Evolutionary conservation across 495 filamentous ascomycete genomes (phyloP).

Genomic region (Acidiella bohemica): DNA sequence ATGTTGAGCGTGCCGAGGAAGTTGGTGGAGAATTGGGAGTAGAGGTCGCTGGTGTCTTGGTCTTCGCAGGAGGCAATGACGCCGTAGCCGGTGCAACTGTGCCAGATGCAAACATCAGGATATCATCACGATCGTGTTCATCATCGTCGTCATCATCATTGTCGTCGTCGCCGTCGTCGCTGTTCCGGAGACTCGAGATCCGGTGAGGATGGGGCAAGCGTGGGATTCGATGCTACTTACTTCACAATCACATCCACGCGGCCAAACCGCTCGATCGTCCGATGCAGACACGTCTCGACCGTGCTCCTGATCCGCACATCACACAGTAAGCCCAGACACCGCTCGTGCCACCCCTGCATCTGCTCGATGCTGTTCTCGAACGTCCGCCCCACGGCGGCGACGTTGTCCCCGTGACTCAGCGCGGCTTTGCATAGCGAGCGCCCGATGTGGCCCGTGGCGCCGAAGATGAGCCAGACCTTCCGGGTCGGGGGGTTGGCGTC

Average conservation of each 20-base stretch:
- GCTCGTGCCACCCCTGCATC: conserved; percentile 53
- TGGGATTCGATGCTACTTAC: too few relatives aligned
- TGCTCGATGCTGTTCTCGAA: conserved; percentile 61
- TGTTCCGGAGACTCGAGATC: conserved; percentile 1
- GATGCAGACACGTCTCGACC: conserved; percentile 55
- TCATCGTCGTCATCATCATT: too few relatives aligned
- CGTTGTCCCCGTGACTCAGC: conserved; percentile 71
- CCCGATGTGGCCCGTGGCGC: conserved; percentile 91
- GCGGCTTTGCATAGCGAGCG: conserved; percentile 72
- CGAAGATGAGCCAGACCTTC: conserved; percentile 51
- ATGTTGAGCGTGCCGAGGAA: conserved; percentile 91
- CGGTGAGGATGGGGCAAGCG: conserved; percentile 1
- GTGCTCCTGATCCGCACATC: conserved; percentile 77
- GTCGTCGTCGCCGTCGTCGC: too few relatives aligned
- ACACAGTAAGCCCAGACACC: conserved; percentile 69
- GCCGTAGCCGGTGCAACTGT: conserved; percentile 70
- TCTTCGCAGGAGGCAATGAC: conserved; percentile 95
- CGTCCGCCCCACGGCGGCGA: conserved; percentile 75
- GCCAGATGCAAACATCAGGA: neutral
- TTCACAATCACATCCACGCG: conserved; percentile 82
- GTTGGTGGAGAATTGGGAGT: conserved; percentile 94
- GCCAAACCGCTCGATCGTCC: conserved; percentile 58
- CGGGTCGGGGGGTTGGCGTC: conserved; percentile 10
- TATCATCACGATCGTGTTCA: too few relatives aligned
- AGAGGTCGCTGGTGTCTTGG: conserved; percentile 87